These are phyloP conservation scores for Pseudocercospora musae DNA, from an alignment of 2,329 filamentous ascomycete genomes.

Conservation along the genomic window DNA sequence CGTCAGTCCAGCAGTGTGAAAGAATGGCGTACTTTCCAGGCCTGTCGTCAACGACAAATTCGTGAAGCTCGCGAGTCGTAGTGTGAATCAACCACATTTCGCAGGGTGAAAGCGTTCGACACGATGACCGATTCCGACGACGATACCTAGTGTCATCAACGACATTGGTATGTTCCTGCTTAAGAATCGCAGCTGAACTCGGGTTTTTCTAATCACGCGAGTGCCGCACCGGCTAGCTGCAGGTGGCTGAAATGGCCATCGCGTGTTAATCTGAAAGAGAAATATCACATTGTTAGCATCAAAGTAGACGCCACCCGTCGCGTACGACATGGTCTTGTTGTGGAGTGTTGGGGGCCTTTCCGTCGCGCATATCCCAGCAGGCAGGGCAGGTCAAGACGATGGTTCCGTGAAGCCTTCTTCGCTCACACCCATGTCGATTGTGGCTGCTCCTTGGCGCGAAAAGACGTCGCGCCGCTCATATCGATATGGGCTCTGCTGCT, in stretches of 20 bases:
- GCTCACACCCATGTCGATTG: neutral
- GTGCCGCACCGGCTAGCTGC: neutral
- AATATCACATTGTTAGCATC: neutral
- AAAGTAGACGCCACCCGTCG: neutral
- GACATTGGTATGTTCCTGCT: neutral
- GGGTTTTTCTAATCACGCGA: neutral
- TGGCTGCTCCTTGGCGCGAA: neutral
- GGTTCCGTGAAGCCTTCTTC: neutral
- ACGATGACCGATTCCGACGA: neutral
- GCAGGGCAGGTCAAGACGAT: too few relatives aligned
- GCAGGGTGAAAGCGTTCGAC: neutral
- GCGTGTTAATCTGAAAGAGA: neutral
- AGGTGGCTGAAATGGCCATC: neutral
- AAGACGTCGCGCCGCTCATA: neutral
- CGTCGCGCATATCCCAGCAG: neutral
- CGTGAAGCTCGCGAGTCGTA: constrained; percentile 6
- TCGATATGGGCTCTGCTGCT: neutral
- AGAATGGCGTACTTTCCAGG: constrained; percentile 16
- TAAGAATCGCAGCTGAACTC: neutral
- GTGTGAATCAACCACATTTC: constrained; percentile 9
- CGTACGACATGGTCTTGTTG: neutral
- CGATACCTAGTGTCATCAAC: too few relatives aligned
- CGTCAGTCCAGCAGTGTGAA: constrained; percentile 10
- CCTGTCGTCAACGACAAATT: constrained; percentile 7
- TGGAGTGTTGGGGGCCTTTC: neutral